Percentiles rank a stretch among this genome's conserved stretches.
Evolutionary conservation across 805 yeast species (phyloP).

Genomic region (Candida pseudofarinosa): DNA sequence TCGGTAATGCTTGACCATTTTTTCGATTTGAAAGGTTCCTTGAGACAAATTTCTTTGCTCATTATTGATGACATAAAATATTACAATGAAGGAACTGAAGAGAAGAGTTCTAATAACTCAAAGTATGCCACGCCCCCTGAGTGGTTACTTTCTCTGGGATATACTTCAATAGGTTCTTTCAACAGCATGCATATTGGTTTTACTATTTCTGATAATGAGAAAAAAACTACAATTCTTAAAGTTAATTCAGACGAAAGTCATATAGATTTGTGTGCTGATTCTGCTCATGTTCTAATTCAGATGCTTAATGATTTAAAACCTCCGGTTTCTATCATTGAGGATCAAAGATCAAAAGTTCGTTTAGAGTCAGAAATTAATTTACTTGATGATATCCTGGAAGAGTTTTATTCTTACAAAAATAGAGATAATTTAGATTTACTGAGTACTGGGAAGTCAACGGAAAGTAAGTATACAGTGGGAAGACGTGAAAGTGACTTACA

Average conservation of each 20-base stretch:
- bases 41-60: constrained; percentile 48
- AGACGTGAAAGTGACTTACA: background rate
- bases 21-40: constrained; percentile 37
- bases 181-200: constrained; percentile 35
- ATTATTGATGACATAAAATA: constrained; percentile 58
- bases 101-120: background rate
- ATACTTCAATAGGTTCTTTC: constrained; percentile 46
- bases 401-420: constrained; percentile 1
- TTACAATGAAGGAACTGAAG: background rate
- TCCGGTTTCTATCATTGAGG: constrained; percentile 57
- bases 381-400: constrained; percentile 37
- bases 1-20: constrained; percentile 31
- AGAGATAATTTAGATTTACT: background rate
- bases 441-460: background rate
- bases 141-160: constrained; percentile 47
- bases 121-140: constrained; percentile 29
- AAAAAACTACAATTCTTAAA: constrained; percentile 39
- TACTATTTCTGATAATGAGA: constrained; percentile 19
- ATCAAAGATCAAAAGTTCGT: constrained; percentile 51
- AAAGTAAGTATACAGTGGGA: background rate
- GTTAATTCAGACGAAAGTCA: constrained; percentile 45
- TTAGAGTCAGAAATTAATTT: constrained; percentile 33
- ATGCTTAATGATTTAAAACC: constrained; percentile 67
- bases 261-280: constrained; percentile 76
- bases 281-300: constrained; percentile 68